phyloP scores from a whole-genome alignment of 441 rosid species.

The Gossypium lobatum region DNA sequence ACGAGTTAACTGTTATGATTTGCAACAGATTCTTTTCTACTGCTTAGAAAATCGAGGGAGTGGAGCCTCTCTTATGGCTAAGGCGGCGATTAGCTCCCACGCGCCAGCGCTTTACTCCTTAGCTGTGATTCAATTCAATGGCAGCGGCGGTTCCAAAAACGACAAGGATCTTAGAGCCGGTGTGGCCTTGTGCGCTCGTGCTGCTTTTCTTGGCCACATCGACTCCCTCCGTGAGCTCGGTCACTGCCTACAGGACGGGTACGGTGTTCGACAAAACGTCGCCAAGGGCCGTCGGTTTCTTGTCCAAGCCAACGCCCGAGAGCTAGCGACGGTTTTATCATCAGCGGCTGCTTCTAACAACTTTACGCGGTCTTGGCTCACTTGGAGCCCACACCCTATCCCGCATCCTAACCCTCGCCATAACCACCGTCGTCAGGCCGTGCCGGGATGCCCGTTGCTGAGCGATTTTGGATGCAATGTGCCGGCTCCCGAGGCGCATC shows the following conservation, averaged over 20 bases:
- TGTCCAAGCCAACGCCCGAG: conserved; percentile 90
- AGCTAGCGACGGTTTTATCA: conserved; percentile 62
- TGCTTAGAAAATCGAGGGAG: conserved; percentile 81
- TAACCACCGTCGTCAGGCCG: conserved; percentile 23
- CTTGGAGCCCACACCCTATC: conserved; percentile 38
- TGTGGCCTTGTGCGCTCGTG: conserved; percentile 82
- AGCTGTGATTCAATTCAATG: conserved; percentile 88
- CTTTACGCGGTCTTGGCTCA: conserved; percentile 44
- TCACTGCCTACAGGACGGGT: conserved; percentile 92
- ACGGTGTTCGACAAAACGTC: conserved; percentile 80
- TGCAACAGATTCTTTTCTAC: conserved; percentile 75
- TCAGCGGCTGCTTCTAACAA: conserved; percentile 22
- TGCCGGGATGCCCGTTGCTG: conserved; percentile 52
- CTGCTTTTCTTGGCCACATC: conserved; percentile 78
- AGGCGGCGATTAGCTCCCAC: conserved; percentile 80
- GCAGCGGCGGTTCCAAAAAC: conserved; percentile 87
- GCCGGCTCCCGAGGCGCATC: conserved; percentile 80
- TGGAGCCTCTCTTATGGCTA: conserved; percentile 92
- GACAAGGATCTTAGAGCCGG: conserved; percentile 90
- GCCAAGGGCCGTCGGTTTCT: conserved; percentile 79
- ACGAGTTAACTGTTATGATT: neutral
- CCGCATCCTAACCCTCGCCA: conserved; percentile 24
- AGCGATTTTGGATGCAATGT: conserved; percentile 93
- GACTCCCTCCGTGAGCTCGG: conserved; percentile 89
- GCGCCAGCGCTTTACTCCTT: conserved; percentile 78